phyloP scores from a whole-genome alignment of 805 yeast species.

The Spencermartinsiella europaea region DNA sequence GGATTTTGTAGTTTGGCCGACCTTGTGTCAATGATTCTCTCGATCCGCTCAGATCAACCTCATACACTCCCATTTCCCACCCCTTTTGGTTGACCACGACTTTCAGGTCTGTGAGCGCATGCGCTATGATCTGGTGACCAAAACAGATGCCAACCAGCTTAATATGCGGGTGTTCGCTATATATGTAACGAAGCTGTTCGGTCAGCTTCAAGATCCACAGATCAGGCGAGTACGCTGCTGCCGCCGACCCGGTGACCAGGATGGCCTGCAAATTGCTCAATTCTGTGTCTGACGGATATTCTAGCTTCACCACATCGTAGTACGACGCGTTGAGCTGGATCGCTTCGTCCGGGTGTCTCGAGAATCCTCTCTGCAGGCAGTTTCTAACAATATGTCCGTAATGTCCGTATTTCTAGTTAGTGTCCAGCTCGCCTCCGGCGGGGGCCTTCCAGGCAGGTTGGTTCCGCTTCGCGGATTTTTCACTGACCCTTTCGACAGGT shows the following conservation, averaged over 20 bases:
- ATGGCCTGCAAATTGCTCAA: slow-evolving; percentile 26
- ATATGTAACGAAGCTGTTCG: slow-evolving; percentile 16
- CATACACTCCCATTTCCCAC: slow-evolving; percentile 66
- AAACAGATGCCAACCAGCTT: slow-evolving; percentile 57
- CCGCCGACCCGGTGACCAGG: slow-evolving; percentile 36
- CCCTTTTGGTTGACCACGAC: slow-evolving; percentile 58
- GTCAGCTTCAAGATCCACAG: slow-evolving; percentile 35
- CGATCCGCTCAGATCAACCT: slow-evolving; percentile 43
- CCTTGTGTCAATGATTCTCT: slow-evolving; percentile 31
- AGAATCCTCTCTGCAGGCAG: not conserved
- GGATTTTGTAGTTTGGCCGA: slow-evolving; percentile 32
- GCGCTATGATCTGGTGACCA: slow-evolving; percentile 77
- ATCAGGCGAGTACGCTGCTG: slow-evolving; percentile 30
- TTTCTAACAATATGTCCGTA: not conserved
- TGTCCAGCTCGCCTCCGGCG: too few species aligned
- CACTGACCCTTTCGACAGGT: not conserved
- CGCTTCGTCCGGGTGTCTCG: not conserved
- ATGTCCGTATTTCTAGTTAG: not conserved
- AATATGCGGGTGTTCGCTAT: slow-evolving; percentile 13
- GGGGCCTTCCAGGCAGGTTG: too few species aligned
- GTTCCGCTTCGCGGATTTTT: too few species aligned
- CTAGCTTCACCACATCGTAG: slow-evolving; percentile 28
- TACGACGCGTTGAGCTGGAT: slow-evolving; percentile 6
- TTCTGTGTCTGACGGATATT: slow-evolving; percentile 23
- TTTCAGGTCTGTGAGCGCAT: slow-evolving; percentile 52